Evolutionary conservation across 208 protist species (phyloP).

Genomic region (Leishmania tropica): DNA sequence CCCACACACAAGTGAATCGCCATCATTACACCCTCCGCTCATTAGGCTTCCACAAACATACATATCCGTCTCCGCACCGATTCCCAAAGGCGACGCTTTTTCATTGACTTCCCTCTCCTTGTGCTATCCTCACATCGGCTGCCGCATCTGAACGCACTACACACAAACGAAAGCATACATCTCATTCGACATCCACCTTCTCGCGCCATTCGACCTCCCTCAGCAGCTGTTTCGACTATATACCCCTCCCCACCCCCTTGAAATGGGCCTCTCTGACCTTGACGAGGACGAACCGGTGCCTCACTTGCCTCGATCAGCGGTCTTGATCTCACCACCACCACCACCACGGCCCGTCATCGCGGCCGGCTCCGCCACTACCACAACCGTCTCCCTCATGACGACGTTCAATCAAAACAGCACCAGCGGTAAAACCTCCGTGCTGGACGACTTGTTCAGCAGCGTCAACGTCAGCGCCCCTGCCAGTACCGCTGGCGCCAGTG

Average conservation of each 20-base stretch:
- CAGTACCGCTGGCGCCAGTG: neutral
- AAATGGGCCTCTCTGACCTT: slow-evolving; percentile 84
- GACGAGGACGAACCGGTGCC: slow-evolving; percentile 62
- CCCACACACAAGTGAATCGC: neutral
- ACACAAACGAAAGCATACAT: neutral
- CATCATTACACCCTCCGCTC: neutral
- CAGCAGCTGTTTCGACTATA: neutral
- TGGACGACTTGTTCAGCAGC: slow-evolving; percentile 73
- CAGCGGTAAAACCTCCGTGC: slow-evolving; percentile 12
- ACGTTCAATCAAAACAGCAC: neutral
- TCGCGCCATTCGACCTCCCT: neutral
- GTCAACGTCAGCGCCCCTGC: slow-evolving; percentile 18
- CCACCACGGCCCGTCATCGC: neutral
- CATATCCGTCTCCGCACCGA: no score
- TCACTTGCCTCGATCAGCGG: slow-evolving; percentile 6
- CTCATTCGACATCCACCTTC: neutral
- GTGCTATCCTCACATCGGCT: neutral
- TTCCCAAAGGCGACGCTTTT: no score
- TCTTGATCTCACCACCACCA: slow-evolving; percentile 2
- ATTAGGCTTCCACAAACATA: neutral
- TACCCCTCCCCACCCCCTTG: neutral
- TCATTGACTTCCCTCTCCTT: no score
- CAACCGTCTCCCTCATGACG: neutral
- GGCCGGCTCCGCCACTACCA: slow-evolving; percentile 1
- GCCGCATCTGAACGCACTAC: neutral